These are phyloP conservation scores for Peniophora sp. DNA, from an alignment of 1,284 basidiomycete species.

Conservation along the genomic window DNA sequence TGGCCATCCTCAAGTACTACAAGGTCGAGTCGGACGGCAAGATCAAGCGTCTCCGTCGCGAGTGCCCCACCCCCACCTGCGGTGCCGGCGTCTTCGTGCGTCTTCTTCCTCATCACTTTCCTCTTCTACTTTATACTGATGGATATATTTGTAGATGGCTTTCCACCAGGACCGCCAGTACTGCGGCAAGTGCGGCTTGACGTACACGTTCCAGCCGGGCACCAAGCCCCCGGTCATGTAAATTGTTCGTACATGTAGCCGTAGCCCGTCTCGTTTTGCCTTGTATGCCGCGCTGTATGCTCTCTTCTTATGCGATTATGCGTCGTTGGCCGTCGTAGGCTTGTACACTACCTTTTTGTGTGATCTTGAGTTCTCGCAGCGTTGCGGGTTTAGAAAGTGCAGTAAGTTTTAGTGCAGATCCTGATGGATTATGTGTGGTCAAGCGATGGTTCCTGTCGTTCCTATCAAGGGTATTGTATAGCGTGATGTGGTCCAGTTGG, in stretches of 20 bases:
- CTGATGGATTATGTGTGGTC: too few relatives aligned
- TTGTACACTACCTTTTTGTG: too few relatives aligned
- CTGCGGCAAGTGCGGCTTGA: constrained; percentile 90
- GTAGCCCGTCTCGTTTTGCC: too few relatives aligned
- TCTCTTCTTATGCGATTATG: too few relatives aligned
- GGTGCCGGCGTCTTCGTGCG: constrained; percentile 93
- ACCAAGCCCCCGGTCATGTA: constrained; percentile 66
- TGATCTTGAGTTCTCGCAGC: too few relatives aligned
- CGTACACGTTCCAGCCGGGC: constrained; percentile 83
- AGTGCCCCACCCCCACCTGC: constrained; percentile 88
- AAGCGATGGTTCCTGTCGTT: too few relatives aligned
- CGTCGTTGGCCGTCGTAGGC: too few relatives aligned
- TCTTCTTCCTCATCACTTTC: constrained; percentile 13
- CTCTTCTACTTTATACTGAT: constrained; percentile 1
- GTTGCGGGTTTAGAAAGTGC: too few relatives aligned
- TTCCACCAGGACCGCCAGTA: constrained; percentile 95
- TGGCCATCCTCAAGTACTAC: constrained; percentile 99
- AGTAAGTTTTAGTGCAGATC: too few relatives aligned
- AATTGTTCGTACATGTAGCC: constrained; percentile 9
- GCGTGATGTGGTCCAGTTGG: too few relatives aligned
- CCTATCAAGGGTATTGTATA: too few relatives aligned
- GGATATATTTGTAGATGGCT: constrained; percentile 57
- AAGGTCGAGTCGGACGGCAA: constrained; percentile 99
- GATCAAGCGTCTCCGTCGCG: constrained; percentile 97
- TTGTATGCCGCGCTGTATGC: too few relatives aligned